Conservation (phyloP, 2,329 filamentous ascomycete genomes). For the Coleophoma eucalyptorum region DNA sequence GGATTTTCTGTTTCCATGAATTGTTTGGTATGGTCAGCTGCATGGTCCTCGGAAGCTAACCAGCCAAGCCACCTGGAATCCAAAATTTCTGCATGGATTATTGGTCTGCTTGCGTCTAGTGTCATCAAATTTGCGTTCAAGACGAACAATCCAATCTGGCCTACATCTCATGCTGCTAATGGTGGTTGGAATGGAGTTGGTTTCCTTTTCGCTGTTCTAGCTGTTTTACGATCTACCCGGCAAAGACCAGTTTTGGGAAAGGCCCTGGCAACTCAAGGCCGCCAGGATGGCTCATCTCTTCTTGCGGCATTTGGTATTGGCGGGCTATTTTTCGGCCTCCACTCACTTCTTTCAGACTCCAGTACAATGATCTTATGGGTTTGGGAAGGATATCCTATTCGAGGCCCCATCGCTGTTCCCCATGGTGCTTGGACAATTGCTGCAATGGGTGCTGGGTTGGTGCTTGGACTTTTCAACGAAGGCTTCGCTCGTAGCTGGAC, state of each 20-base stretch:
- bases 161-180: conserved; percentile 83
- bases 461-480: conserved; percentile 72
- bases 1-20: conserved; percentile 77
- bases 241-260: conserved; percentile 45
- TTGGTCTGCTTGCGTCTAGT: conserved; percentile 81
- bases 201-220: conserved; percentile 69
- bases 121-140: conserved; percentile 89
- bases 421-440: conserved; percentile 84
- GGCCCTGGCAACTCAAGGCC: conserved; percentile 39
- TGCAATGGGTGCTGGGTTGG: conserved; percentile 79
- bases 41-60: conserved; percentile 72
- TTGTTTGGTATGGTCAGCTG: conserved; percentile 80
- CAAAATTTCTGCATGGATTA: conserved; percentile 73
- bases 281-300: conserved; percentile 62
- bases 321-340: conserved; percentile 82
- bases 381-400: conserved; percentile 92
- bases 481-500: conserved; percentile 73
- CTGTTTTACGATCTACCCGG: conserved; percentile 72
- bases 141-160: conserved; percentile 97
- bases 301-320: conserved; percentile 76
- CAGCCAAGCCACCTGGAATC: conserved; percentile 76
- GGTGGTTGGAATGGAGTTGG: conserved; percentile 91
- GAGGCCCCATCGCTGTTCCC: conserved; percentile 82
- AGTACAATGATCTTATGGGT: conserved; percentile 99
- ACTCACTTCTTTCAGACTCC: conserved; percentile 91